Percentiles rank a stretch among this genome's conserved stretches.
phyloP scores from a whole-genome alignment of 2,329 filamentous ascomycete genomes.

The Leptoxyphium fumago region DNA sequence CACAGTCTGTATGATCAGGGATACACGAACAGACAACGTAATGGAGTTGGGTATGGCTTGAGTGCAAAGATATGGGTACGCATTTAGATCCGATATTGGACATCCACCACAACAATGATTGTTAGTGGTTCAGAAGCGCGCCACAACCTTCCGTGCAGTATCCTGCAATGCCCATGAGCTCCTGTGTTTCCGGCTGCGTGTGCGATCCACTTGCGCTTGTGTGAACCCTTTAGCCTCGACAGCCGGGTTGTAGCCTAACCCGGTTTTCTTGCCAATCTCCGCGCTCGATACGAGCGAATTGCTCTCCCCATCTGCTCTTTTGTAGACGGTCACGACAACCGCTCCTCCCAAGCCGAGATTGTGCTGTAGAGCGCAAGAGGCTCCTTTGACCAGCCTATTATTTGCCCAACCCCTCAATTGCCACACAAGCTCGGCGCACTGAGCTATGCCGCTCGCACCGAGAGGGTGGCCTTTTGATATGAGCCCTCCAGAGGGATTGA shows the following conservation, averaged over 20 bases:
- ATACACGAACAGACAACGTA: background rate
- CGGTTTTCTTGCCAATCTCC: conserved; percentile 49
- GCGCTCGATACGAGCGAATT: conserved; percentile 46
- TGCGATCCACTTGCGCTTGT: conserved; percentile 51
- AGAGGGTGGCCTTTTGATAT: conserved; percentile 95
- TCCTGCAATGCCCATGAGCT: conserved; percentile 67
- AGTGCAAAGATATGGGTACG: background rate
- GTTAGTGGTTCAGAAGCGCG: conserved; percentile 39
- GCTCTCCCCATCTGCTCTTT: conserved; percentile 59
- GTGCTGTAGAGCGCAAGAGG: conserved; percentile 68
- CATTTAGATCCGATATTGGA: background rate
- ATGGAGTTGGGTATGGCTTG: background rate
- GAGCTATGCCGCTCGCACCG: conserved; percentile 84
- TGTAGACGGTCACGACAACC: conserved; percentile 79
- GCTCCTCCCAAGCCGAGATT: conserved; percentile 87
- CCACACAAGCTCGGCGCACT: conserved; percentile 92
- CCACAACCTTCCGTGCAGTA: conserved; percentile 56
- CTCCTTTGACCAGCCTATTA: conserved; percentile 58
- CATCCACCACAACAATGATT: background rate
- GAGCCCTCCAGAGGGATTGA: conserved; percentile 87
- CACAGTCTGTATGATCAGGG: conserved; percentile 14
- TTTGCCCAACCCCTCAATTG: conserved; percentile 92
- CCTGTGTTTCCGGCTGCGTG: conserved; percentile 52
- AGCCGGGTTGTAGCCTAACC: conserved; percentile 82
- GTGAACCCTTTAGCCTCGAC: conserved; percentile 83